These are phyloP conservation scores for Pseudozyma pruni DNA, from an alignment of 1,284 basidiomycete genomes.

Conservation along the genomic window DNA sequence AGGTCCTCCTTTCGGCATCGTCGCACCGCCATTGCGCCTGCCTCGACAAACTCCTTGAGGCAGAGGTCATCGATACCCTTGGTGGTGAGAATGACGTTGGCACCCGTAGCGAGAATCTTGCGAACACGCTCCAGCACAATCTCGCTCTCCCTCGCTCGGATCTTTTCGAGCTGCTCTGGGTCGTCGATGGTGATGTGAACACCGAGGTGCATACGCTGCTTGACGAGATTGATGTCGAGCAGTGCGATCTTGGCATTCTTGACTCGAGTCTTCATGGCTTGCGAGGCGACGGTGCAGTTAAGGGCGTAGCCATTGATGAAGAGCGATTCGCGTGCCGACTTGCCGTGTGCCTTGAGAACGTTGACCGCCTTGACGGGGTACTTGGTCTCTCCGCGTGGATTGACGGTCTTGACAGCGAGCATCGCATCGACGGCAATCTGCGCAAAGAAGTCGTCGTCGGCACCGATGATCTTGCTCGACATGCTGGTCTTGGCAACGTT, in stretches of 20 bases:
- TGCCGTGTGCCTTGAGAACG: slow-evolving; percentile 97
- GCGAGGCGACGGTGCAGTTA: slow-evolving; percentile 98
- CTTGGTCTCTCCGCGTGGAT: slow-evolving; percentile 93
- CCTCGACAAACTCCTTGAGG: slow-evolving; percentile 98
- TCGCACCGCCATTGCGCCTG: slow-evolving; percentile 97
- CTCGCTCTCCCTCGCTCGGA: slow-evolving; percentile 91
- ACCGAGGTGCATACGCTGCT: slow-evolving; percentile 96
- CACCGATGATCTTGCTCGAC: slow-evolving; percentile 98
- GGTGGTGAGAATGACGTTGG: slow-evolving; percentile 96
- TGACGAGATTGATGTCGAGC: slow-evolving; percentile 97
- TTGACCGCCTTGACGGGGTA: slow-evolving; percentile 99
- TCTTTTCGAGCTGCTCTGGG: slow-evolving; percentile 95
- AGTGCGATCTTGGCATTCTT: slow-evolving; percentile 95
- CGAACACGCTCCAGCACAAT: slow-evolving; percentile 95
- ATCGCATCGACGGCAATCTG: slow-evolving; percentile 99
- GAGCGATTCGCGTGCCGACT: slow-evolving; percentile 92
- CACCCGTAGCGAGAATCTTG: slow-evolving; percentile 94
- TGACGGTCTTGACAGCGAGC: slow-evolving; percentile 95
- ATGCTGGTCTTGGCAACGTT: slow-evolving; percentile 99
- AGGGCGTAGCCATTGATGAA: slow-evolving; percentile 97
- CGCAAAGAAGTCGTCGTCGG: slow-evolving; percentile 97
- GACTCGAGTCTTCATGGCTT: slow-evolving; percentile 98
- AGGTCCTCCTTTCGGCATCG: slow-evolving; percentile 98
- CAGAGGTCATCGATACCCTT: slow-evolving; percentile 99
- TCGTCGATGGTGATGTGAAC: slow-evolving; percentile 96